Conservation (phyloP, 805 yeast genomes). For the Wickerhamiella australiensis region DNA sequence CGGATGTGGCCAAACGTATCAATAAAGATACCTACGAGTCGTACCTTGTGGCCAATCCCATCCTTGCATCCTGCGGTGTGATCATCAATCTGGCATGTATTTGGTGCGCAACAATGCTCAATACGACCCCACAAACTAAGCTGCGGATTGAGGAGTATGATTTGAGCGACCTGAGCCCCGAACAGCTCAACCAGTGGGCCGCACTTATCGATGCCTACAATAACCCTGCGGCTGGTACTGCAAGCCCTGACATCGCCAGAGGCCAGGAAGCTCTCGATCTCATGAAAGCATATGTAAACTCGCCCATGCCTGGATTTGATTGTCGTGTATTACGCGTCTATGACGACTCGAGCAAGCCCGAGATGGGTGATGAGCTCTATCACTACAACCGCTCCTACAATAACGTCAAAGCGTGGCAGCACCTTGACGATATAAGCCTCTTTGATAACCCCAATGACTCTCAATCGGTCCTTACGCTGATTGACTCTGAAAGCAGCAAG, state of each 20-base stretch:
- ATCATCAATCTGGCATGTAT: slow-evolving; percentile 20
- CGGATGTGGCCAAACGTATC: background rate
- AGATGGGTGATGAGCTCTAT: background rate
- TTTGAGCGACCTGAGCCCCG: slow-evolving; percentile 19
- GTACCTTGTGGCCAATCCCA: slow-evolving; percentile 20
- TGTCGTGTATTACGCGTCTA: slow-evolving; percentile 28
- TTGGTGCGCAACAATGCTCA: slow-evolving; percentile 20
- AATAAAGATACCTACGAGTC: slow-evolving; percentile 12
- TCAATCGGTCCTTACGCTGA: background rate
- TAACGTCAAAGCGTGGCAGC: slow-evolving; percentile 25
- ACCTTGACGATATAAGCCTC: slow-evolving; percentile 24
- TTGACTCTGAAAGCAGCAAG: background rate
- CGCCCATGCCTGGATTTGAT: slow-evolving; percentile 23
- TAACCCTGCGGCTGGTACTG: too few species aligned
- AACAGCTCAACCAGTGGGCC: slow-evolving; percentile 27
- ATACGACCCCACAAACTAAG: slow-evolving; percentile 23
- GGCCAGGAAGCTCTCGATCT: slow-evolving; percentile 28
- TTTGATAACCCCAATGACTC: slow-evolving; percentile 10
- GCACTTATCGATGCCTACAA: slow-evolving; percentile 27
- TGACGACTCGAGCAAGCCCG: slow-evolving; percentile 17
- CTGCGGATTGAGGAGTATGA: slow-evolving; percentile 26
- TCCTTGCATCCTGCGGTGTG: slow-evolving; percentile 18
- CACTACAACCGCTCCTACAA: slow-evolving; percentile 24
- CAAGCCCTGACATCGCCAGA: slow-evolving; percentile 25
- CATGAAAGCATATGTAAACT: slow-evolving; percentile 25